Percentiles rank a stretch among this genome's conserved stretches.
These are phyloP conservation scores for Starmerella floris DNA, from an alignment of 805 yeast genomes.

Conservation along the genomic window DNA sequence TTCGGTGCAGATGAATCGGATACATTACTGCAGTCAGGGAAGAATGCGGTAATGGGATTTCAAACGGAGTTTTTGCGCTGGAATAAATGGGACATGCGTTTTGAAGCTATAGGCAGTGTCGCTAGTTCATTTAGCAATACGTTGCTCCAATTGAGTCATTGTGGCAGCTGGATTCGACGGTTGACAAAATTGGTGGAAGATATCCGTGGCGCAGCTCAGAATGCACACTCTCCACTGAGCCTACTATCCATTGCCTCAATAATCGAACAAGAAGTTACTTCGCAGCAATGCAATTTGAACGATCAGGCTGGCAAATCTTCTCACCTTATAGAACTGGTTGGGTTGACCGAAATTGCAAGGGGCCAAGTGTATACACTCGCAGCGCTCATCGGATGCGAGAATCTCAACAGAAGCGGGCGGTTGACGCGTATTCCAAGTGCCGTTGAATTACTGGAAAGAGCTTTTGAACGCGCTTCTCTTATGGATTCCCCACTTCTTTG, in stretches of 20 bases:
- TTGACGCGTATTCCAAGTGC: conserved; percentile 11
- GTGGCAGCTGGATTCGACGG: conserved; percentile 12
- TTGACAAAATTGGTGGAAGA: conserved; percentile 4
- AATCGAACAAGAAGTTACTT: conserved; percentile 4
- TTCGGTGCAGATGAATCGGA: too few relatives aligned
- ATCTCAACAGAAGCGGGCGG: conserved; percentile 3
- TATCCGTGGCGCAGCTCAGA: conserved; percentile 1
- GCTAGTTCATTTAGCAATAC: conserved; percentile 1
- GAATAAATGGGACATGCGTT: background rate
- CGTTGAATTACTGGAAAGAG: conserved; percentile 9
- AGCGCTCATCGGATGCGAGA: conserved; percentile 16
- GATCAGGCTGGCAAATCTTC: background rate
- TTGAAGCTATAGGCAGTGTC: background rate
- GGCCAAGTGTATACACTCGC: conserved; percentile 6
- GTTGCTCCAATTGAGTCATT: conserved; percentile 1
- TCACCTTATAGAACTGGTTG: background rate
- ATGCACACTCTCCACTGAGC: background rate
- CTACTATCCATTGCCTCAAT: conserved; percentile 10
- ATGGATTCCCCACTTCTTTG: conserved; percentile 10
- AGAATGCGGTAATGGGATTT: conserved; percentile 8
- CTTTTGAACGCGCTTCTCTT: conserved; percentile 2
- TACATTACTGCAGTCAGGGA: background rate
- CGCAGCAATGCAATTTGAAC: background rate
- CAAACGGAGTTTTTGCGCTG: conserved; percentile 3
- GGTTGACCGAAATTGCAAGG: background rate